Evolutionary conservation across 305 asterid species (phyloP).

Genomic region (Fraxinus ornus): DNA sequence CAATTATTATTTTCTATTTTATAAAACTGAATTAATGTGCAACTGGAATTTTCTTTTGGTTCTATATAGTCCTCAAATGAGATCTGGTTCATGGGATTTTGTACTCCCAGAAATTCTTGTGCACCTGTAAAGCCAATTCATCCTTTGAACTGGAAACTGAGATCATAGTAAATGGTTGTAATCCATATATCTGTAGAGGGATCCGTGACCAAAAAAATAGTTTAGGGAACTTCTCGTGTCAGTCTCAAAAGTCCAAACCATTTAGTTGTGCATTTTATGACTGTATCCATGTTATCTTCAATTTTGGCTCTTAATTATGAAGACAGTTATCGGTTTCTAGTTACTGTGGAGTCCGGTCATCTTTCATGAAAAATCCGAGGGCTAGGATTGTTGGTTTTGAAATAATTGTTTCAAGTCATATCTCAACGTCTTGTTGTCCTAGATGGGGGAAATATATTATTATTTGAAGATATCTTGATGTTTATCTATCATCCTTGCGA

Average conservation of each 20-base stretch:
- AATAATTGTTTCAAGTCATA: background rate
- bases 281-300: background rate
- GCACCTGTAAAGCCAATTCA: background rate
- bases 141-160: background rate
- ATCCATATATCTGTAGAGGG: background rate
- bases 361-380: background rate
- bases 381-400: constrained; percentile 12
- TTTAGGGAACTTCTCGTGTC: background rate
- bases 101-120: background rate
- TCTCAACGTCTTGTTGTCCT: background rate
- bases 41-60: background rate
- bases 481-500: background rate
- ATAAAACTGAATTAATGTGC: background rate
- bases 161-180: background rate
- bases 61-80: background rate
- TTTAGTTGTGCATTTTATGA: background rate
- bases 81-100: background rate
- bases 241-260: background rate
- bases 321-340: background rate
- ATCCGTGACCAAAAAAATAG: background rate
- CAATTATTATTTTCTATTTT: background rate
- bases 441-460: background rate
- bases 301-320: background rate
- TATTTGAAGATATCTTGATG: background rate
- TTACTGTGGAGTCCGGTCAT: background rate